A percentile compares a stretch with the other conserved stretches of the same genome.
These are phyloP conservation scores for Brassica balearica DNA, from an alignment of 441 rosid species.

Conservation along the genomic window DNA sequence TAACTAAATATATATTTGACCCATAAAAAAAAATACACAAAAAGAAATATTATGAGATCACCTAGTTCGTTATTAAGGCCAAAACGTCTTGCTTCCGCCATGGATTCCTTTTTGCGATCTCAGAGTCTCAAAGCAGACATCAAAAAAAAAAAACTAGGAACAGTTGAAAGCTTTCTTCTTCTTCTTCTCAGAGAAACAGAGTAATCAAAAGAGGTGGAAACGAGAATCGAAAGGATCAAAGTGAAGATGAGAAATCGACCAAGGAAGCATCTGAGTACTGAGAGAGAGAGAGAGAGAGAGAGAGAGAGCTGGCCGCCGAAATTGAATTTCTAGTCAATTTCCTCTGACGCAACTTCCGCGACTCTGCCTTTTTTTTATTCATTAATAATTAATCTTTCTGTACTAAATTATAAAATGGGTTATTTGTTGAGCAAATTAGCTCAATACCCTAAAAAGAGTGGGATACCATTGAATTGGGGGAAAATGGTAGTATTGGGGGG, in stretches of 20 bases:
- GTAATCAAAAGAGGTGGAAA: conserved; percentile 11
- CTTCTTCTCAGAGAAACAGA: conserved; percentile 8
- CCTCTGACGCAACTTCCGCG: conserved; percentile 47
- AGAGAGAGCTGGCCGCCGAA: conserved; percentile 40
- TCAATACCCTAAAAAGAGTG: too few relatives aligned
- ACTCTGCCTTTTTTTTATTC: conserved; percentile 32
- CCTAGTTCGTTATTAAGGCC: conserved; percentile 53
- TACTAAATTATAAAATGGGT: not conserved
- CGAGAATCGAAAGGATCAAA: conserved; percentile 13
- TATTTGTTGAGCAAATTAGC: not conserved
- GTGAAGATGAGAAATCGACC: conserved; percentile 20
- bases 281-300: not conserved
- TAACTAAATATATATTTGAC: not conserved
- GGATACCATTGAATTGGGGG: too few relatives aligned
- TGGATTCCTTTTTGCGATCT: conserved; percentile 39
- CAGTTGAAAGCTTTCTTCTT: conserved; percentile 25
- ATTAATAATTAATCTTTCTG: conserved; percentile 22
- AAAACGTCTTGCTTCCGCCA: conserved; percentile 60
- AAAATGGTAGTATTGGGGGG: too few relatives aligned
- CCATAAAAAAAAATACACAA: not conserved
- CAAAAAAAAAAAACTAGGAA: not conserved
- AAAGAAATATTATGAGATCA: conserved; percentile 22
- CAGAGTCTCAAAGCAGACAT: conserved; percentile 37
- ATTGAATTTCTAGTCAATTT: conserved; percentile 43
- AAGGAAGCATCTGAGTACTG: conserved; percentile 35